Evolutionary conservation across 2,329 filamentous ascomycete genomes (phyloP).

Genomic region (Arachnomyces sp.): DNA sequence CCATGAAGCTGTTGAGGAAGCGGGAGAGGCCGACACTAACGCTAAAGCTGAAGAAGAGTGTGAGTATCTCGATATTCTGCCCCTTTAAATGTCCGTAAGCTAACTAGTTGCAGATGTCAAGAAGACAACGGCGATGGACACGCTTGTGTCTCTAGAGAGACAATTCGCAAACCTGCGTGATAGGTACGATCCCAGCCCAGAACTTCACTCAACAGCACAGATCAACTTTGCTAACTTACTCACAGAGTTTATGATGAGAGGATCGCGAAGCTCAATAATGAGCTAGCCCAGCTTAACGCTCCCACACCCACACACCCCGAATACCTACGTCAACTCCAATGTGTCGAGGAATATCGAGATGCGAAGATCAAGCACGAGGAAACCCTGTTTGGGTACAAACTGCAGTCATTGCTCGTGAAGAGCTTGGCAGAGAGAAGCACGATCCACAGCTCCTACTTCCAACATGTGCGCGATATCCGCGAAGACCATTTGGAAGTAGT

Average conservation of each 20-base stretch:
- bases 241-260: constrained; percentile 78
- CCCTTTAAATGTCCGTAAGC: constrained; percentile 19
- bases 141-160: constrained; percentile 72
- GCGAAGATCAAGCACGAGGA: constrained; percentile 72
- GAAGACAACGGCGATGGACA: constrained; percentile 72
- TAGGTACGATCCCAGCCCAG: constrained; percentile 31
- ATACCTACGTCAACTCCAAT: constrained; percentile 81
- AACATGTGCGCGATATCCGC: constrained; percentile 73
- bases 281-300: constrained; percentile 53
- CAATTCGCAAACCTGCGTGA: constrained; percentile 80
- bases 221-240: constrained; percentile 1
- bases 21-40: constrained; percentile 36
- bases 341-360: constrained; percentile 72
- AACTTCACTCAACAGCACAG: constrained; percentile 14
- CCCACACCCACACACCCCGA: constrained; percentile 71
- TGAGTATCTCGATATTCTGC: constrained; percentile 23
- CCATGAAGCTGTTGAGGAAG: constrained; percentile 40
- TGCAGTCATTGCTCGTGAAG: constrained; percentile 64
- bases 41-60: constrained; percentile 48
- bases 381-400: constrained; percentile 64
- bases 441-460: constrained; percentile 83
- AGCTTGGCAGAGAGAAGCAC: constrained; percentile 77
- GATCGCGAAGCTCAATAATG: constrained; percentile 68
- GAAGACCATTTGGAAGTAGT: constrained; percentile 73
- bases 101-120: constrained; percentile 54